Conservation (phyloP, 495 filamentous ascomycete species). For the Penicillium bialowiezense region DNA sequence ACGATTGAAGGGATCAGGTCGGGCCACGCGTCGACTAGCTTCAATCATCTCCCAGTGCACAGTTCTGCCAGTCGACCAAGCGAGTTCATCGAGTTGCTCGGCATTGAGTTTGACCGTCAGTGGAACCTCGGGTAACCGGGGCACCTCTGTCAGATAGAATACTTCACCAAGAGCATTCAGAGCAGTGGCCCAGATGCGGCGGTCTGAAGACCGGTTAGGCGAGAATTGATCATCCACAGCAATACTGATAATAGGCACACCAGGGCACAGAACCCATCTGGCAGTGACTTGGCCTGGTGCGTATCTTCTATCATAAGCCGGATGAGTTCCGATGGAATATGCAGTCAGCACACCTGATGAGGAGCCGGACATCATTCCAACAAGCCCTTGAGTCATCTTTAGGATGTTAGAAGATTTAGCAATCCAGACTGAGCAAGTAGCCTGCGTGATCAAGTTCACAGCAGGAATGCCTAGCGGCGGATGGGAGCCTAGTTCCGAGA, state of each 20-base stretch:
- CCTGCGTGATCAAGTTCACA: slow-evolving; percentile 56
- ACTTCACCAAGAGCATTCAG: slow-evolving; percentile 92
- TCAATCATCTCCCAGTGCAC: slow-evolving; percentile 80
- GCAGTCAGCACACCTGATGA: slow-evolving; percentile 81
- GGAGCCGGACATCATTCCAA: slow-evolving; percentile 82
- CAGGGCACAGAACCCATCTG: slow-evolving; percentile 85
- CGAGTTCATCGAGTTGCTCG: slow-evolving; percentile 56
- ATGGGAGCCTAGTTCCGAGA: slow-evolving; percentile 46
- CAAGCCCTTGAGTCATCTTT: slow-evolving; percentile 67
- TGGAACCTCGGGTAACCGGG: slow-evolving; percentile 37
- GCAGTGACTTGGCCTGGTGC: slow-evolving; percentile 75
- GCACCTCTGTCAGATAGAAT: slow-evolving; percentile 74
- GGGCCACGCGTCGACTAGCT: slow-evolving; percentile 65
- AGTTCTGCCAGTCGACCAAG: slow-evolving; percentile 77
- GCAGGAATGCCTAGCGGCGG: slow-evolving; percentile 68
- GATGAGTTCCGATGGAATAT: slow-evolving; percentile 71
- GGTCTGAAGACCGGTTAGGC: slow-evolving; percentile 59
- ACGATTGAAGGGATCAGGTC: slow-evolving; percentile 65
- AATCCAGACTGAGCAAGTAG: slow-evolving; percentile 83
- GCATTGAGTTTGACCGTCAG: slow-evolving; percentile 27
- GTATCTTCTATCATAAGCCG: slow-evolving; percentile 62
- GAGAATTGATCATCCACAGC: slow-evolving; percentile 81
- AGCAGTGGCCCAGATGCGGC: slow-evolving; percentile 79
- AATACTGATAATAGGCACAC: slow-evolving; percentile 86
- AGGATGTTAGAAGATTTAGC: slow-evolving; percentile 74